Base-by-base conservation (phyloP, 768 basidiomycete genomes). In the Phylloporus arenicola region DNA sequence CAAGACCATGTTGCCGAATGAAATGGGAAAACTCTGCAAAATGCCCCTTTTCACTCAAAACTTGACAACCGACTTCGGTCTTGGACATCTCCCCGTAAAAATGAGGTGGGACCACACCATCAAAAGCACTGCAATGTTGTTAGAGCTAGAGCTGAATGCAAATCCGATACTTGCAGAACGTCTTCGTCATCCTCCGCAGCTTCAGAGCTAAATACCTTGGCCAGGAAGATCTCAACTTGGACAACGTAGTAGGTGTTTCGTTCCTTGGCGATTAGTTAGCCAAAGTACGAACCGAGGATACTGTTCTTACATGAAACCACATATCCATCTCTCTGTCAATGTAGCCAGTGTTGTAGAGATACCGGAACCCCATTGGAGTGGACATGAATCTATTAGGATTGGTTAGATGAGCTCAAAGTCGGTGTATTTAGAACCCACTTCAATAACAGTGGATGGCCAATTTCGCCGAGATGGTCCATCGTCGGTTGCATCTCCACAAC, bases 1-100 rank as follows among this genome's bases (percentile, higher is more conserved):
- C 95, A 43, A 86, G 75, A 17, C 85, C 86, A 65, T 98, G 92
- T 51, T 84, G 80, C 20, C 90, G 79, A 46, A 98, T 89, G 59
- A 95, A 89, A 51, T 90, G 84, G 1, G 91, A 85, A 61, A 97
- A 97, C 55, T 95, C 91, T 6, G 78, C 64, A 60, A 98, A 93
- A 63, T 98, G 92, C 0, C 90, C 90, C 57, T 88, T 92, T 51
- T 94, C 92, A 51, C 84, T 82, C 35, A 99, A 71, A 10, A 93
- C 83, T 62, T 89, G 88, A 67, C 93, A 95, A 0, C 96, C 96
- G 43, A 94, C 84, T 49, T 89, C 88, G 3, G 96, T 98, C 68
- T 96, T 97, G 41, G 93, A 86, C 80, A 98, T 89, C 68, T 97
- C 95, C 19, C 95, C 95, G 60, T 97, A 95, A 69, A 99, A 98